These are phyloP conservation scores for Ophiobolus disseminans DNA, from an alignment of 2,329 filamentous ascomycete species.

Conservation along the genomic window DNA sequence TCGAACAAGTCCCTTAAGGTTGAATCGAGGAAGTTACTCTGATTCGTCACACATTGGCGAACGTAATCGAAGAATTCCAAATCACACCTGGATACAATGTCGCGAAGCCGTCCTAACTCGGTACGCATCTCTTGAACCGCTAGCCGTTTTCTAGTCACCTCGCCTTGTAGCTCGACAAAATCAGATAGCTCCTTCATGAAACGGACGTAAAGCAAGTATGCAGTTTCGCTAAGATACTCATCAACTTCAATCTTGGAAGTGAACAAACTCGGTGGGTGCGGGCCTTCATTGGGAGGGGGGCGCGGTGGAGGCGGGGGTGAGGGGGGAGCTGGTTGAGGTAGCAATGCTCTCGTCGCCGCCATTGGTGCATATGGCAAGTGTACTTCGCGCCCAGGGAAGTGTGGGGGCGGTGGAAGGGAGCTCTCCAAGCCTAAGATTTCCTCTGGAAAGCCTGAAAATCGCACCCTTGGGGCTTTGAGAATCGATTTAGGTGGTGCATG, in stretches of 20 bases:
- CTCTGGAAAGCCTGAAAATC: too few relatives aligned
- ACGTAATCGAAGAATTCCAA: conserved; percentile 17
- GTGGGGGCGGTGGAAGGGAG: background rate
- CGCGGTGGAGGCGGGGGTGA: conserved; percentile 1
- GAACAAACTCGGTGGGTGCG: conserved; percentile 12
- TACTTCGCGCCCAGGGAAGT: background rate
- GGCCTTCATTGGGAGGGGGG: conserved; percentile 1
- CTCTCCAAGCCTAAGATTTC: too few relatives aligned
- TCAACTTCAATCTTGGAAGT: conserved; percentile 4
- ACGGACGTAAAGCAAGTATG: conserved; percentile 17
- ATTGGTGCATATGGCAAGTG: background rate
- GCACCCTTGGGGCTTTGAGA: background rate
- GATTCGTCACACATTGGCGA: conserved; percentile 4
- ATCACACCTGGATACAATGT: conserved; percentile 16
- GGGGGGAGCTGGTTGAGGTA: background rate
- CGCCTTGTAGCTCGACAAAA: conserved; percentile 19
- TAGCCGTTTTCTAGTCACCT: conserved; percentile 14
- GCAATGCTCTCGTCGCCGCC: background rate
- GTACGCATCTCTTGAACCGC: conserved; percentile 19
- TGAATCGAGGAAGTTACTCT: background rate
- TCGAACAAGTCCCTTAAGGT: conserved; percentile 13
- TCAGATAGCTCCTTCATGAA: conserved; percentile 23
- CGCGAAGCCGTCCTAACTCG: conserved; percentile 9
- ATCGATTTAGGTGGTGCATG: too few relatives aligned
- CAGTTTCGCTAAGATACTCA: conserved; percentile 12